Evolutionary conservation across 306 rosid species (phyloP), one percentile per base, ranked within the genome.

Genomic region (Prinsepia uniflora): DNA sequence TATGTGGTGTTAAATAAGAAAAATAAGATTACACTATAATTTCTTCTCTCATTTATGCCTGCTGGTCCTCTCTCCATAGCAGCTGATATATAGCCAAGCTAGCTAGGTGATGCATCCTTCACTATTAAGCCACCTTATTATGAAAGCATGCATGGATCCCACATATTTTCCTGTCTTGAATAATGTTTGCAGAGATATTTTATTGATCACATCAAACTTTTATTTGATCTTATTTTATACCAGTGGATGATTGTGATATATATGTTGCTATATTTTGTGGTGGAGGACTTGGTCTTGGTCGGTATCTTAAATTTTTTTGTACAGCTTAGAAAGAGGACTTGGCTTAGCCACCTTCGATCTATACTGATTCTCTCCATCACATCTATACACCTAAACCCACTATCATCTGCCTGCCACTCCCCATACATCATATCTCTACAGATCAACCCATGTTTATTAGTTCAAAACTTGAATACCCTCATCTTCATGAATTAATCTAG

Each of bases 291-390:
- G 63, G 68, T 30, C 55, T 62, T 70, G 63, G 68, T 30, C 36
- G 36, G 36, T 58, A 45, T 43, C 71, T 30, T 30, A 30, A 30
- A 1, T 30, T 30, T 30, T 30, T 53, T 62, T 70, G 59, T 22
- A 54, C 60, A 60, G 65, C 54, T 66, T 48, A 49, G 30, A 69
- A 76, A 52, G 74, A 70, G 50, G 66, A 39, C 70, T 20, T 20
- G 11, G 10, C 9, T 55, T 18, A 55, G 47, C 34, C 24, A 34
- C 30, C 50, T 14, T 68, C 40, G 36, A 30, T 6, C 45, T 61
- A 45, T 61, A 45, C 41, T 44, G 76, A 73, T 73, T 52, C 70
- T 52, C 63, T 73, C 7, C 2, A 50, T 73, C 53, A 40, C 54
- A 36, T 72, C 60, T 10, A 8, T 30, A 30, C 36, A 24, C 30